phyloP scores from a whole-genome alignment of 1,284 basidiomycete genomes.

The Pseudozyma sp. region DNA sequence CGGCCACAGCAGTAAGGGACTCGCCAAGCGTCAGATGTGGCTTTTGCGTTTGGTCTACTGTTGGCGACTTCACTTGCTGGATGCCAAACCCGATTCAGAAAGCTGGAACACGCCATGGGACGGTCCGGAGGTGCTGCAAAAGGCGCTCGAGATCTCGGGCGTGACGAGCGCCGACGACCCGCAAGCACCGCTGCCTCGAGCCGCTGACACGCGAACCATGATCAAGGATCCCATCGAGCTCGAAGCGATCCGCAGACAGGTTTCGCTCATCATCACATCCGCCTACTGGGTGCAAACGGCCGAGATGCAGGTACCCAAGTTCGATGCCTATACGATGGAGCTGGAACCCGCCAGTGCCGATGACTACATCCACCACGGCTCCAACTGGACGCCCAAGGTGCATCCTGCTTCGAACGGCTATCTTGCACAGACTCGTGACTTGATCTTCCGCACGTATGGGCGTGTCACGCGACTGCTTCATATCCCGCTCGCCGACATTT shows the following conservation, averaged over 20 bases:
- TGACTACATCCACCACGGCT: slow-evolving; percentile 55
- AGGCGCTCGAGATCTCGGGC: slow-evolving; percentile 42
- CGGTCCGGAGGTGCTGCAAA: slow-evolving; percentile 40
- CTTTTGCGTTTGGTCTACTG: slow-evolving; percentile 48
- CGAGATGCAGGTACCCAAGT: slow-evolving; percentile 49
- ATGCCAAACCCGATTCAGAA: slow-evolving; percentile 42
- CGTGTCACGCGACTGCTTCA: slow-evolving; percentile 54
- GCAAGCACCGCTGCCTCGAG: slow-evolving; percentile 41
- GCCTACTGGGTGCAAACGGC: slow-evolving; percentile 52
- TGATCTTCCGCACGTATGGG: slow-evolving; percentile 48
- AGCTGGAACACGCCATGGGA: slow-evolving; percentile 45
- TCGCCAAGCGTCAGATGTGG: slow-evolving; percentile 50
- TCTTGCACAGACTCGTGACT: slow-evolving; percentile 44
- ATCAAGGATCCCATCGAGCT: slow-evolving; percentile 49
- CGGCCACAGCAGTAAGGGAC: slow-evolving; percentile 47
- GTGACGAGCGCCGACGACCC: slow-evolving; percentile 31
- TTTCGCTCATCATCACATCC: slow-evolving; percentile 35
- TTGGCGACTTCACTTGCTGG: slow-evolving; percentile 55
- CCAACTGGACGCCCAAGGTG: slow-evolving; percentile 51
- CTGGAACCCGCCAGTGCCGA: slow-evolving; percentile 43
- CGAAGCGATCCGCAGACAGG: slow-evolving; percentile 38
- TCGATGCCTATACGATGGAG: slow-evolving; percentile 48
- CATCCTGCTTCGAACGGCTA: slow-evolving; percentile 44
- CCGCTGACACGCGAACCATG: slow-evolving; percentile 38
- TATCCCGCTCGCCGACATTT: slow-evolving; percentile 53